Base-by-base conservation (phyloP, 805 yeast species). In the Metschnikowia gelsemii region DNA sequence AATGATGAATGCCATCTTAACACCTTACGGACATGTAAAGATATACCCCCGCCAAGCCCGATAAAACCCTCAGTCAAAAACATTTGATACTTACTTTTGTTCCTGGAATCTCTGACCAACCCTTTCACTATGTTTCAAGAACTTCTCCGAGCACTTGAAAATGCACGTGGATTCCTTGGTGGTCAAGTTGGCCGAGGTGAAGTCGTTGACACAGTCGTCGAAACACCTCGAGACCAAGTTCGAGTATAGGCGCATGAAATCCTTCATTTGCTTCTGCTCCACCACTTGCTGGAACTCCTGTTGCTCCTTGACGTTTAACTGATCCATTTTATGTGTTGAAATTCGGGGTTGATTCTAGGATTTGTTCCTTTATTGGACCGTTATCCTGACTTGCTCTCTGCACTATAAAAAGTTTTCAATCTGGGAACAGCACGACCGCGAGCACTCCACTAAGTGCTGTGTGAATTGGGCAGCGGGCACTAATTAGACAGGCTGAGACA, bases 91-190 rank as follows among this genome's bases (percentile, higher is more conserved):
- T 48, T 63, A 64, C 77, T 93, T 93, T 70, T 91, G 97, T 64
- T 91, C 99, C 72, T 91, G 98, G 91, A 93, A 93, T 72, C 98
- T 83, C 70, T 86, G 91, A 32, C 99, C 99, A 43, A 93, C 96
- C 66, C 99, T 84, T 73, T 93, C 99, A 67, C 91, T 82, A 75
- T 91, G 98, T 66, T 93, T 93, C 73, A 93, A 78, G 80, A 93
- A 93, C 76, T 93, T 93, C 69, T 91, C 98, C 36, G 96, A 84
- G 67, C 99, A 93, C 68, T 85, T 86, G 75, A 80, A 73, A 49
- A 93, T 79, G 72, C 99, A 93, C 19, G 80, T 59, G 52, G 80
- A 81, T 68, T 93, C 99, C 73, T 85, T 87, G 58, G 80, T 66
- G 49, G 96, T 82, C 62, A 93, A 78, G 61, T 81, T 80, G 62